A percentile compares a stretch with the other conserved stretches of the same genome.
Conservation (phyloP, 345 rosid species). For the Brassica incana region DNA sequence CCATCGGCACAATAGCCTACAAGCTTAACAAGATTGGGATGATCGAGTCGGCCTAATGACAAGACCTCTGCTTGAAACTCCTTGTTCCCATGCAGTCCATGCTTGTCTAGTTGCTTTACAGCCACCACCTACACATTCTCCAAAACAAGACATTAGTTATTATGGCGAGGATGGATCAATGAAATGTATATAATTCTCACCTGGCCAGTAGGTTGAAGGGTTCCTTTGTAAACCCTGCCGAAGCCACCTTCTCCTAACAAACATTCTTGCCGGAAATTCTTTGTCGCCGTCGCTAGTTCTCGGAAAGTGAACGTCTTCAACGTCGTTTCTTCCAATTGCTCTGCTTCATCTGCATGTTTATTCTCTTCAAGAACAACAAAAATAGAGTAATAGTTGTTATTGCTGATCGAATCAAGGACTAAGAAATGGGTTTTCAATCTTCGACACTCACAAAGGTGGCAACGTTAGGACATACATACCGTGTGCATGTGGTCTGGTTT, state of each 20-base stretch:
- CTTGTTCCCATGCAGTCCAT: constrained; percentile 55
- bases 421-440: not conserved
- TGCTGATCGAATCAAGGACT: not conserved
- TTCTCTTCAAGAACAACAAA: constrained; percentile 28
- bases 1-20: constrained; percentile 74
- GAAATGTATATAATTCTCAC: constrained; percentile 14
- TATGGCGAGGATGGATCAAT: not conserved
- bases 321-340: constrained; percentile 7
- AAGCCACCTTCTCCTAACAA: constrained; percentile 82
- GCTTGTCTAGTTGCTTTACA: constrained; percentile 69
- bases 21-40: constrained; percentile 56
- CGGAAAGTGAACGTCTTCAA: constrained; percentile 49
- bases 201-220: constrained; percentile 55
- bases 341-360: constrained; percentile 10
- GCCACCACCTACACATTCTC: constrained; percentile 53
- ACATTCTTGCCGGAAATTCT: constrained; percentile 68
- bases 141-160: not conserved
- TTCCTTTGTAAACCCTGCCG: constrained; percentile 80
- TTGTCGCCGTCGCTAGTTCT: constrained; percentile 74
- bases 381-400: not conserved
- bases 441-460: not conserved
- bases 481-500: constrained; percentile 2
- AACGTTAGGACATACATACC: constrained; percentile 21
- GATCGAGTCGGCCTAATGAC: constrained; percentile 47
- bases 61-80: constrained; percentile 60